Percentiles rank a stretch among this genome's conserved stretches.
Evolutionary conservation across 202 grass and related monocot genomes (phyloP).

Genomic region (Digitaria exilis): DNA sequence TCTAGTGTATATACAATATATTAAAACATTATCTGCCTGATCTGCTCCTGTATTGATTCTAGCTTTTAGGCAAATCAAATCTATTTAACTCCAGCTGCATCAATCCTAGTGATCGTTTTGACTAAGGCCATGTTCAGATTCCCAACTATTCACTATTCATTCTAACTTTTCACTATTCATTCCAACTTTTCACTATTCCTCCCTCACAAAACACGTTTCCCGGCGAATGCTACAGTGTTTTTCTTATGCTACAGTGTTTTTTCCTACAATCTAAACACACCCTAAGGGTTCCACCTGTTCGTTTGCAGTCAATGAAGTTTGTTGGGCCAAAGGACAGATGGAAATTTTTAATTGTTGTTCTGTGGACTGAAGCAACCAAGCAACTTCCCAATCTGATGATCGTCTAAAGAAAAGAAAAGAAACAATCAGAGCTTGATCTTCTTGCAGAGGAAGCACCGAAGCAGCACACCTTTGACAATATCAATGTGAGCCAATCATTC

Average conservation of each 20-base stretch:
- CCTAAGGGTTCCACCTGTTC: background rate
- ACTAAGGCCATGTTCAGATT: too few species aligned
- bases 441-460: too few species aligned
- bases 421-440: background rate
- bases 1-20: background rate
- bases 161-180: too few species aligned
- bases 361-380: background rate
- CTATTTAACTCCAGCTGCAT: background rate
- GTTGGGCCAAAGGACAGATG: background rate
- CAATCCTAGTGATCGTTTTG: background rate
- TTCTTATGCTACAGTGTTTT: too few species aligned
- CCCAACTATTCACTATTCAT: too few species aligned
- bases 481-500: background rate
- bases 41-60: constrained; percentile 15
- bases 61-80: constrained; percentile 10
- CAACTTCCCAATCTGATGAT: background rate
- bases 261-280: too few species aligned
- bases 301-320: background rate
- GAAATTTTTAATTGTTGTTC: background rate
- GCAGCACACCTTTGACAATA: constrained; percentile 5
- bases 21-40: background rate
- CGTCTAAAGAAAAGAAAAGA: background rate
- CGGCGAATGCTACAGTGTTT: too few species aligned
- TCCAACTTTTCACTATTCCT: too few species aligned
- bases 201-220: too few species aligned